phyloP scores from a whole-genome alignment of 1,284 basidiomycete genomes.

The Flammula alnicola region DNA sequence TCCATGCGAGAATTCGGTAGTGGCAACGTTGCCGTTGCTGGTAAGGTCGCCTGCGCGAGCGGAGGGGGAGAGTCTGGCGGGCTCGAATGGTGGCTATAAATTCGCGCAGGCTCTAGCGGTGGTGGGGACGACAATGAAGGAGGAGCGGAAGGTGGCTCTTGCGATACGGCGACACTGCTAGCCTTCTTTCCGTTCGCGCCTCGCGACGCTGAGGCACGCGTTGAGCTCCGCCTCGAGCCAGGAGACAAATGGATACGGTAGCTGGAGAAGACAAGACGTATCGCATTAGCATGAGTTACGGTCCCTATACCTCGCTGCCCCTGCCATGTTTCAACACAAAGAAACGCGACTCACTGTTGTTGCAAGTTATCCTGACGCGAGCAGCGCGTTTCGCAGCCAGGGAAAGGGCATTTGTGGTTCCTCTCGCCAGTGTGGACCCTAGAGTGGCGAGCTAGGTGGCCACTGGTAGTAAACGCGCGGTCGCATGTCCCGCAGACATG shows the following conservation, averaged over 20 bases:
- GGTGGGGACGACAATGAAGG: slow-evolving; percentile 48
- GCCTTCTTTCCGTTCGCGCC: slow-evolving; percentile 34
- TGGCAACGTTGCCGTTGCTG: slow-evolving; percentile 34
- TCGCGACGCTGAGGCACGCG: slow-evolving; percentile 53
- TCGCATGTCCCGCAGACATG: slow-evolving; percentile 71
- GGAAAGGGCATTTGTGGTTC: slow-evolving; percentile 83
- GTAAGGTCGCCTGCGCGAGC: slow-evolving; percentile 52
- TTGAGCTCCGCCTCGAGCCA: slow-evolving; percentile 66
- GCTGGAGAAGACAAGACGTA: slow-evolving; percentile 40
- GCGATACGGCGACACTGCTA: slow-evolving; percentile 15
- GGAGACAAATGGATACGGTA: slow-evolving; percentile 77
- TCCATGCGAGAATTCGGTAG: slow-evolving; percentile 14
- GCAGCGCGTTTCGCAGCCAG: slow-evolving; percentile 81
- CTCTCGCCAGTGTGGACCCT: slow-evolving; percentile 83
- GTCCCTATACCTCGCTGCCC: not conserved
- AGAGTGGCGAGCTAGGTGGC: slow-evolving; percentile 82
- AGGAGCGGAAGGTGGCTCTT: slow-evolving; percentile 27
- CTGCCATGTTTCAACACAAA: not conserved
- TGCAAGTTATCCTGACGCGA: slow-evolving; percentile 83
- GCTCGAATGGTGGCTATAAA: slow-evolving; percentile 37
- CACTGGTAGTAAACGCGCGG: slow-evolving; percentile 80
- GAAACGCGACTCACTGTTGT: slow-evolving; percentile 67
- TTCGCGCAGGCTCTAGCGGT: slow-evolving; percentile 47
- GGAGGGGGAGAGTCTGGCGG: slow-evolving; percentile 48
- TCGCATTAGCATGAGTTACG: not conserved